Percentiles rank a stretch among this genome's conserved stretches.
These are phyloP conservation scores for Pyrus hybrid DNA, from an alignment of 331 rosid genomes.

Conservation along the genomic window DNA sequence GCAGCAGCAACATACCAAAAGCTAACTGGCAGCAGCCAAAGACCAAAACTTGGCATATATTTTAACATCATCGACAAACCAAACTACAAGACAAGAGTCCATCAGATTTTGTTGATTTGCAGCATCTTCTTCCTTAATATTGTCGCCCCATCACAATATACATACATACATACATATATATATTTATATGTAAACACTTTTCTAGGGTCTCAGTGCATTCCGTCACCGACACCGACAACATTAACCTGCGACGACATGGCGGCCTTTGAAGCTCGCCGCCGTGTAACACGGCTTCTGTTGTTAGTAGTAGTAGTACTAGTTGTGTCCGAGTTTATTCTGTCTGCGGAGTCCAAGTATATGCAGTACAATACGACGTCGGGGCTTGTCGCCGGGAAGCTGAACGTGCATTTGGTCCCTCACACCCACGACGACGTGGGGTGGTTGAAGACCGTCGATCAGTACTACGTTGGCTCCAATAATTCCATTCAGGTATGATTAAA, in stretches of 20 bases:
- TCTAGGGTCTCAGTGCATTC: neutral
- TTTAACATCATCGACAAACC: neutral
- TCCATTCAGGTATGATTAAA: conserved; percentile 41
- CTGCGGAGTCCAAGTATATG: conserved; percentile 40
- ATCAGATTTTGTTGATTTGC: neutral
- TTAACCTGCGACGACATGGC: too few species aligned
- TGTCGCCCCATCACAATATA: neutral
- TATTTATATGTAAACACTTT: neutral
- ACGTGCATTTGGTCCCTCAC: conserved; percentile 74
- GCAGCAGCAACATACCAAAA: neutral
- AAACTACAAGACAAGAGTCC: neutral
- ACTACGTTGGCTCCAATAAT: conserved; percentile 77
- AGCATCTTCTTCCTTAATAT: neutral
- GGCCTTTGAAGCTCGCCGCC: conserved; percentile 13
- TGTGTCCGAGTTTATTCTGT: neutral
- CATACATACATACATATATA: too few species aligned
- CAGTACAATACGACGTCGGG: conserved; percentile 53
- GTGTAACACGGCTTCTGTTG: neutral
- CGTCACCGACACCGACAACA: neutral
- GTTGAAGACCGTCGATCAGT: conserved; percentile 80
- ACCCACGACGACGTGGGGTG: conserved; percentile 76
- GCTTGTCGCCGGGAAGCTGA: conserved; percentile 50
- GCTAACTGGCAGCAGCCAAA: neutral
- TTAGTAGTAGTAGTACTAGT: neutral
- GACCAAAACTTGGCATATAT: neutral